Evolutionary conservation across 1,284 basidiomycete species (phyloP).

Genomic region (Phellinidium pouzarii): DNA sequence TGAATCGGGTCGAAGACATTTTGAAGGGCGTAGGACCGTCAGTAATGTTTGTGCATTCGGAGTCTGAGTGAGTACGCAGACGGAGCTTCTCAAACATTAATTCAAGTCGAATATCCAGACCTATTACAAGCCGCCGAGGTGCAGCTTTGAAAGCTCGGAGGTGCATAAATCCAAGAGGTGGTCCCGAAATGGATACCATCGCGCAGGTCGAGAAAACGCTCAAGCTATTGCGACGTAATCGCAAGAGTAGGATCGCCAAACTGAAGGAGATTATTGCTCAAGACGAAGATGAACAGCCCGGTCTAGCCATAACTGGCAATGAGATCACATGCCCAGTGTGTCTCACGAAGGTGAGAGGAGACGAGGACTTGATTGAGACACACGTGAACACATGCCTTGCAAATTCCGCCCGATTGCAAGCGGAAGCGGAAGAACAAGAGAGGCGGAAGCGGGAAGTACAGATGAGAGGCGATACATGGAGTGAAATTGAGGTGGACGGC

Average conservation of each 20-base stretch:
- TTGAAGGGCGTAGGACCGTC: constrained; percentile 52
- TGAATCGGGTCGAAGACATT: constrained; percentile 59
- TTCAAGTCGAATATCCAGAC: constrained; percentile 24
- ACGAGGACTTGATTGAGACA: constrained; percentile 63
- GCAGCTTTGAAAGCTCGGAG: constrained; percentile 63
- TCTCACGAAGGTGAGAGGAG: constrained; percentile 46
- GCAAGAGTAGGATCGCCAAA: constrained; percentile 54
- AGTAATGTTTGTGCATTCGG: constrained; percentile 34
- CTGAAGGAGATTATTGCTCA: constrained; percentile 53
- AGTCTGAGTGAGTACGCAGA: constrained; percentile 25
- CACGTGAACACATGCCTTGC: constrained; percentile 72
- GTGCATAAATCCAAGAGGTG: constrained; percentile 34
- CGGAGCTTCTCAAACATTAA: neutral
- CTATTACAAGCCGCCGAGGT: constrained; percentile 42
- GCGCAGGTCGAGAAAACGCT: constrained; percentile 48
- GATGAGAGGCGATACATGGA: constrained; percentile 30
- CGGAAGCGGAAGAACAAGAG: constrained; percentile 32
- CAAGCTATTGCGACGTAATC: constrained; percentile 50
- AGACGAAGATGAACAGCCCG: constrained; percentile 39
- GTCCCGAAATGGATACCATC: constrained; percentile 30
- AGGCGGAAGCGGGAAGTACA: constrained; percentile 28
- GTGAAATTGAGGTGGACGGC: constrained; percentile 20
- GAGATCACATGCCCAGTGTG: constrained; percentile 63
- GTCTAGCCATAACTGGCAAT: constrained; percentile 28
- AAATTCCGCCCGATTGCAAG: constrained; percentile 41